Evolutionary conservation across 495 filamentous ascomycete genomes (phyloP), one percentile per base, ranked within the genome.

Genomic region (Apodospora peruviana): DNA sequence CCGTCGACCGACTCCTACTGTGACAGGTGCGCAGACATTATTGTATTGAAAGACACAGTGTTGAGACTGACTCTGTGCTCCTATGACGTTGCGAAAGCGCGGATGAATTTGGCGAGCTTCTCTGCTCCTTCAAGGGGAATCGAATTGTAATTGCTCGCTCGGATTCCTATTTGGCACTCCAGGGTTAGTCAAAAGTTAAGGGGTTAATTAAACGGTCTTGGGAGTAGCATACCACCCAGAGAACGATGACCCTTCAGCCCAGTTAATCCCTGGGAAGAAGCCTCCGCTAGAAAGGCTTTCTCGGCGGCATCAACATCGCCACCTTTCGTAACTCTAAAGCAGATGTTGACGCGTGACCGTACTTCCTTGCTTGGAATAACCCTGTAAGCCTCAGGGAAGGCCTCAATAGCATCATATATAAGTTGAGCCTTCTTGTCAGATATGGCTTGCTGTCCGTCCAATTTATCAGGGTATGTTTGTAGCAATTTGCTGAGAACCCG

Each of bases 331-430:
- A 91, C 79, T 18, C 90, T 75, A 73, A 93, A 93, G 72, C 90
- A 96, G 40, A 95, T 82, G 66, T 96, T 96, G 88, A 95, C 95
- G 35, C 88, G 71, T 48, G 85, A 90, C 38, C 91, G 82, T 7
- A 80, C 82, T 40, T 67, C 70, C 68, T 83, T 86, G 51, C 83
- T 76, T 0, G 87, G 85, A 4, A 96, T 86, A 18, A 95, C 77
- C 36, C 67, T 69, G 68, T 90, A 95, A 20, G 82, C 71, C 0
- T 79, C 63, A 0, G 84, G 80, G 60, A 86, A 73, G n/a, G 73
- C 77, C 52, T 93, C 90, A 34, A 96, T 72, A 2, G 79, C 79
- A 0, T 66, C 72, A 61, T 96, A 96, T 45, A 96, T 75, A 25
- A 85, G 59, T 19, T 77, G 54, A 0, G 90, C 83, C 75, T 96